A percentile compares a stretch with the other conserved stretches of the same genome.
Evolutionary conservation across 176 grass and related monocot genomes (phyloP).

Genomic region (Microstegium vimineum): DNA sequence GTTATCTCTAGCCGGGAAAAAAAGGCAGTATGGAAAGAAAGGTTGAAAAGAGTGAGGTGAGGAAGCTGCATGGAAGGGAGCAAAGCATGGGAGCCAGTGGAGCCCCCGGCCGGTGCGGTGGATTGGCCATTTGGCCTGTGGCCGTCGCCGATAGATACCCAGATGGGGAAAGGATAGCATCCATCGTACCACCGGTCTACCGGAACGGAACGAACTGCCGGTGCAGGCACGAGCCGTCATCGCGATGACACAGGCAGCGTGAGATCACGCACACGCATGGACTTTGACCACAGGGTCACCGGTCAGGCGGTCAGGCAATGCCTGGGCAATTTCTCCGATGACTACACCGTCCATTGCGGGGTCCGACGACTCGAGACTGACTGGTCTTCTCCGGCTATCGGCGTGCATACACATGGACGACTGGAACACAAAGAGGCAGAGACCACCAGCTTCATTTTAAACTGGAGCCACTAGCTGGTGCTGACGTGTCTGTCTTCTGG

Average conservation of each 20-base stretch:
- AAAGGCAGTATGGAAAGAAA: conserved; percentile 25
- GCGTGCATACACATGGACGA: background rate
- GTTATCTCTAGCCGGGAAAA: background rate
- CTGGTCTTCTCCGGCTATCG: background rate
- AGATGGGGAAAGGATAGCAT: background rate
- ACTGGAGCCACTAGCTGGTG: background rate
- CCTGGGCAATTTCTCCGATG: conserved; percentile 22
- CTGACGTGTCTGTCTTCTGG: background rate
- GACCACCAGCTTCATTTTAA: background rate
- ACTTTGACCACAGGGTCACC: conserved; percentile 25
- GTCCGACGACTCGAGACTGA: background rate
- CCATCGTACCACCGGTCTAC: background rate
- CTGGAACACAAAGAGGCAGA: background rate
- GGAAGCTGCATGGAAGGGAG: conserved; percentile 28
- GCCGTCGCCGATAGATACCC: background rate
- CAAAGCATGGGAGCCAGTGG: background rate
- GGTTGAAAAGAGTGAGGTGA: background rate
- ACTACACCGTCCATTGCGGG: background rate
- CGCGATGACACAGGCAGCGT: conserved; percentile 19
- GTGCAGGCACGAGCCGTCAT: conserved; percentile 19
- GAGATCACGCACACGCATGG: conserved; percentile 10
- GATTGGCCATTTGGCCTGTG: background rate
- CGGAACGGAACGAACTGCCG: background rate
- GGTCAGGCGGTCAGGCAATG: background rate
- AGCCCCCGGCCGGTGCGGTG: background rate